phyloP scores from a whole-genome alignment of 768 basidiomycete genomes.

The Hypholoma fasciculare region DNA sequence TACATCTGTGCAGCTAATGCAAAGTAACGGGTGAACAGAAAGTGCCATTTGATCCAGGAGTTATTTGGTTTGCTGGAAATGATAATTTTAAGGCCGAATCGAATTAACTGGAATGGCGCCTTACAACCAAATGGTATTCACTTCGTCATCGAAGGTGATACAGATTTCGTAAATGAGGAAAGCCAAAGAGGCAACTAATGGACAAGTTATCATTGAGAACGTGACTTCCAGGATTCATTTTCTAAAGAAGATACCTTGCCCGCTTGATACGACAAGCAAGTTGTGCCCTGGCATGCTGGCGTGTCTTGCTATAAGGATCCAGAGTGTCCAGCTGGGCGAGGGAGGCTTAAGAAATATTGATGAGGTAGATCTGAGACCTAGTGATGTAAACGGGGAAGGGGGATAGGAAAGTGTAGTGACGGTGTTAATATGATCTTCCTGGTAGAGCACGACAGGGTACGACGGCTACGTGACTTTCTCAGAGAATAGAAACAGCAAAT shows the following conservation, averaged over 20 bases:
- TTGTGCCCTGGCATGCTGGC: slow-evolving; percentile 6
- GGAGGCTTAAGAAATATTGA: background rate
- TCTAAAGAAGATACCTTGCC: slow-evolving; percentile 17
- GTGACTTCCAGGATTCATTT: background rate
- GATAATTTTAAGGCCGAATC: background rate
- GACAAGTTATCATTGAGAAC: background rate
- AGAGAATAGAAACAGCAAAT: slow-evolving; percentile 7
- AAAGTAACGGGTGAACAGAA: slow-evolving; percentile 29
- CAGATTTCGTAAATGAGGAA: slow-evolving; percentile 34
- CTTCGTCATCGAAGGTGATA: slow-evolving; percentile 35
- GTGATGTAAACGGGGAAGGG: background rate
- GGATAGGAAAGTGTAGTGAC: slow-evolving; percentile 6
- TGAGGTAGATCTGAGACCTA: background rate
- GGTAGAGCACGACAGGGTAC: background rate
- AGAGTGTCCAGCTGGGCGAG: slow-evolving; percentile 2
- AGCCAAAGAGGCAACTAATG: slow-evolving; percentile 28
- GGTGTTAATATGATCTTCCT: slow-evolving; percentile 5
- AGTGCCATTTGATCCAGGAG: slow-evolving; percentile 30
- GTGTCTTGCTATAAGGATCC: background rate
- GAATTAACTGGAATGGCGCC: background rate
- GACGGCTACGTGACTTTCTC: slow-evolving; percentile 12
- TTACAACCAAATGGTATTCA: slow-evolving; percentile 34
- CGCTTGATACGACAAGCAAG: slow-evolving; percentile 15
- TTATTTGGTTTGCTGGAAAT: slow-evolving; percentile 18
- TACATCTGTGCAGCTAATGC: slow-evolving; percentile 26